Base-by-base conservation (phyloP, 2,329 filamentous ascomycete genomes). In the Neopestalotiopsis rosae region DNA sequence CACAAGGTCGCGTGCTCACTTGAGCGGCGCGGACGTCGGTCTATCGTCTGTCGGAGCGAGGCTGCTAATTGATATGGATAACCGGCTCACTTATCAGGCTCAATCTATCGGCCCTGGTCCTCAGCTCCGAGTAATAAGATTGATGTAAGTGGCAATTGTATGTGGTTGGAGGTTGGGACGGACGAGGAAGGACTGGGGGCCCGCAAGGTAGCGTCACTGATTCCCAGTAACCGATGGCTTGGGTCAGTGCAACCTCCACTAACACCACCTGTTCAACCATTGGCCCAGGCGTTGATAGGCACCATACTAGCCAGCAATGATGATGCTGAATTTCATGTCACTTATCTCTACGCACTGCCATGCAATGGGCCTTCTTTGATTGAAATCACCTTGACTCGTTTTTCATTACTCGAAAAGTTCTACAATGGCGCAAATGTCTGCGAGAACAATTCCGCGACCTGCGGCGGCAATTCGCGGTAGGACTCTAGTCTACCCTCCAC, bases 381-480 rank as follows among this genome's bases (percentile, higher is more conserved):
- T 6, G 6, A 38, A n/a, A n/a, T n/a, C n/a, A n/a, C n/a, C n/a
- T n/a, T n/a, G n/a, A n/a, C n/a, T n/a, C n/a, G n/a, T n/a, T n/a
- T n/a, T n/a, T n/a, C n/a, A n/a, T n/a, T n/a, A n/a, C n/a, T n/a
- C n/a, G n/a, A 28, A 14, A 45, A 45, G 17, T 45, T 17, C 40
- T 45, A 45, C 12, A 45, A 13, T 12, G 40, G 40, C 17, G 40
- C 40, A 32, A 32, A 59, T 59, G 56, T 59, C 56, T 59, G 30
- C 0, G 24, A 28, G 20, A 59, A 59, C 12, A 30, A 4, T 24
- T 32, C 56, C 4, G 20, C 20, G 14, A 75, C 69, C 56, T 71
- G 68, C 1, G 71, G 67, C 10, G 74, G 74, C 2, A 78, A 2
- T 3, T 75, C 72, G 9, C 71, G 70, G 38, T 78, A 78, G 1